Conservation (phyloP, 2,329 filamentous ascomycete genomes). For the Microdochium bolleyi region DNA sequence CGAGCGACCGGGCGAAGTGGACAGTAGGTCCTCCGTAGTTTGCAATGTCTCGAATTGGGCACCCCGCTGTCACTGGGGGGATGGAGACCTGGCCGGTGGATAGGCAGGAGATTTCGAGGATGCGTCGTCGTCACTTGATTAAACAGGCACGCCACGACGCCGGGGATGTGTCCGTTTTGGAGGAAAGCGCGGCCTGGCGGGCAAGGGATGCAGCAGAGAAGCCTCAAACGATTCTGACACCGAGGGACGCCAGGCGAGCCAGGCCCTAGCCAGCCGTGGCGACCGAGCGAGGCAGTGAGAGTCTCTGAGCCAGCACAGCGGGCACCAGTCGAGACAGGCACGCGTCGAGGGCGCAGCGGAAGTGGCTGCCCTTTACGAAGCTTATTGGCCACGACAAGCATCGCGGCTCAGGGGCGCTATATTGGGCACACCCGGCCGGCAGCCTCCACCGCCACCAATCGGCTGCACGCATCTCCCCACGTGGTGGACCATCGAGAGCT, state of each 20-base stretch:
- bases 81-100: too few relatives aligned
- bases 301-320: not conserved
- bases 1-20: too few relatives aligned
- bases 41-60: too few relatives aligned
- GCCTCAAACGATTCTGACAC: not conserved
- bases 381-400: not conserved
- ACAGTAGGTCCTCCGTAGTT: too few relatives aligned
- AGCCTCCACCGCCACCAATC: too few relatives aligned
- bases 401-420: not conserved
- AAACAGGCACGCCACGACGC: not conserved
- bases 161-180: not conserved
- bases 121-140: not conserved
- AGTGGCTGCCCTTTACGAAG: not conserved
- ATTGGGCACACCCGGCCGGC: not conserved
- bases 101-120: not conserved
- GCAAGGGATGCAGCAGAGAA: not conserved
- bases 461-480: too few relatives aligned
- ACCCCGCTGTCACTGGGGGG: too few relatives aligned
- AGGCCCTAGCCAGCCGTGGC: not conserved
- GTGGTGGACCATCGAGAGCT: too few relatives aligned
- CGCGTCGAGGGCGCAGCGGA: not conserved
- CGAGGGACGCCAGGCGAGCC: not conserved
- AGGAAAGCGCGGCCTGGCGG: not conserved
- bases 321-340: not conserved
- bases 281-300: not conserved